Percentiles rank a stretch among this genome's conserved stretches.
Evolutionary conservation across 2,329 filamentous ascomycete genomes (phyloP).

Genomic region (Thielaviopsis ethacetica): DNA sequence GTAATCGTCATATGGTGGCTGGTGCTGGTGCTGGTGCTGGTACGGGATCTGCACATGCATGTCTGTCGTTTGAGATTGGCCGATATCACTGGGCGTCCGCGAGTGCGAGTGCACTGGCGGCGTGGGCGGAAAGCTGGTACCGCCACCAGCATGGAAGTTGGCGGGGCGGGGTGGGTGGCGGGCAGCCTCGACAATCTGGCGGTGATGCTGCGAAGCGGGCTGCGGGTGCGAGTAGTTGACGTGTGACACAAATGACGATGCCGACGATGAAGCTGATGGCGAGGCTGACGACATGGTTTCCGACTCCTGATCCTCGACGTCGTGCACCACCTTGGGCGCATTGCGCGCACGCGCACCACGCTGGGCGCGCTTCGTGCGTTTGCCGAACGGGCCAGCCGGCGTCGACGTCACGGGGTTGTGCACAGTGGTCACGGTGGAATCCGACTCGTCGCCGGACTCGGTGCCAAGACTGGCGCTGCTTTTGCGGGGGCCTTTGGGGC

Average conservation of each 20-base stretch:
- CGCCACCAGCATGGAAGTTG: background rate
- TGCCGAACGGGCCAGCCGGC: background rate
- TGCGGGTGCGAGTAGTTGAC: background rate
- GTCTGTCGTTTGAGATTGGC: background rate
- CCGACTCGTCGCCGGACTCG: constrained; percentile 2
- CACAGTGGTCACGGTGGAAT: constrained; percentile 5
- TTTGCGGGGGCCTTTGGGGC: background rate
- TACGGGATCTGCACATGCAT: background rate
- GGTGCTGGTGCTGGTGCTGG: background rate
- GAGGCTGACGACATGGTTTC: background rate
- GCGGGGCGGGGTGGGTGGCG: background rate
- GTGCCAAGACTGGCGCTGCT: background rate
- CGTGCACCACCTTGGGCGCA: background rate
- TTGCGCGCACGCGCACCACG: background rate
- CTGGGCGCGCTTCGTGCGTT: background rate
- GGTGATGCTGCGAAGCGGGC: background rate
- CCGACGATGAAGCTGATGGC: constrained; percentile 2
- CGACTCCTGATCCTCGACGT: constrained; percentile 1
- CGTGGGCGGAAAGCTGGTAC: background rate
- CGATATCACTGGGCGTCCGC: background rate
- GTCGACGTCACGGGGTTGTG: background rate
- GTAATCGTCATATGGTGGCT: background rate
- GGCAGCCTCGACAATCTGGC: background rate
- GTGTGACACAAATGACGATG: constrained; percentile 3
- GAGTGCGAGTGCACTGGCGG: background rate